Evolutionary conservation across 495 filamentous ascomycete genomes (phyloP).

Genomic region (Parathielavia hyrcaniae): DNA sequence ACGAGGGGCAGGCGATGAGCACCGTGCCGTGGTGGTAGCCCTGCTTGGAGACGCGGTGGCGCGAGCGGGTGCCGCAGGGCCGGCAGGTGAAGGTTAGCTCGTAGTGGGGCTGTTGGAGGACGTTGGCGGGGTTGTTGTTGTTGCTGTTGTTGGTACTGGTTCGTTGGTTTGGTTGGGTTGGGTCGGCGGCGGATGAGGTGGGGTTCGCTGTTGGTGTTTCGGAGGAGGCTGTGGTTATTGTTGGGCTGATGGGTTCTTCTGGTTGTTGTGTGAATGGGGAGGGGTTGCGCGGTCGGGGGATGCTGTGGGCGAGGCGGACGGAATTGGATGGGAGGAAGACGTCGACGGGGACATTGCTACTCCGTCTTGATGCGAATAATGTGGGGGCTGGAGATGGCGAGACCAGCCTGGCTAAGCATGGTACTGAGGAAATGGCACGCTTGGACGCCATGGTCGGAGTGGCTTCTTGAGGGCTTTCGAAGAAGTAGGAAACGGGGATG

Average conservation of each 20-base stretch:
- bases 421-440: conserved; percentile 6
- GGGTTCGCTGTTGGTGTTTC: conserved; percentile 8
- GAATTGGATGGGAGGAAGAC: background rate
- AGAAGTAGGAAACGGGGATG: background rate
- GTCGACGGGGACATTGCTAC: conserved; percentile 1
- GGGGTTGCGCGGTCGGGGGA: conserved; percentile 33
- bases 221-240: conserved; percentile 8
- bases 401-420: conserved; percentile 10
- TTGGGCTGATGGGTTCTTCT: background rate
- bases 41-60: conserved; percentile 79
- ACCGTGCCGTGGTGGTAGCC: conserved; percentile 87
- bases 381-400: background rate
- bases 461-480: background rate
- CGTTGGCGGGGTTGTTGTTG: conserved; percentile 12
- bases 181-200: background rate
- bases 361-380: conserved; percentile 1
- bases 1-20: conserved; percentile 77
- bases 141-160: conserved; percentile 37
- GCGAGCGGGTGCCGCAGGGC: conserved; percentile 67
- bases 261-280: conserved; percentile 25
- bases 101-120: conserved; percentile 48
- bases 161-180: conserved; percentile 14
- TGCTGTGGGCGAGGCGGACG: conserved; percentile 33
- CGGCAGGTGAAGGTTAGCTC: conserved; percentile 86
- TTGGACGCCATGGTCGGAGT: conserved; percentile 19